Evolutionary conservation across 2,329 filamentous ascomycete species (phyloP).

Genomic region (Fusarium paranaense): DNA sequence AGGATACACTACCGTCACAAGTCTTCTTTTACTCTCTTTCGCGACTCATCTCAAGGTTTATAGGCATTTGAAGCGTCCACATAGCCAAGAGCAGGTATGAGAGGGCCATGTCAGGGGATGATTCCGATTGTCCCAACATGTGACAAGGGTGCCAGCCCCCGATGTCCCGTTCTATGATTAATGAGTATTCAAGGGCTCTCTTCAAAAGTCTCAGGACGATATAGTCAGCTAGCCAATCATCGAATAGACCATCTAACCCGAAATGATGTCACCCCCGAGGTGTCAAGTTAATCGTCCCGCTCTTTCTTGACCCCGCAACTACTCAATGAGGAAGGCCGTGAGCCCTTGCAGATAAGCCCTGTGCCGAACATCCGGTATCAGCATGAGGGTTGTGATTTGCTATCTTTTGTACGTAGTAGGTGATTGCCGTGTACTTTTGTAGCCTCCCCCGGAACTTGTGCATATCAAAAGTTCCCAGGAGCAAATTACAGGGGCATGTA

Average conservation of each 20-base stretch:
- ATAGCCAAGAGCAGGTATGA: background rate
- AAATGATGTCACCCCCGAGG: background rate
- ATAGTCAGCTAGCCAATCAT: background rate
- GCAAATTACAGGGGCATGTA: background rate
- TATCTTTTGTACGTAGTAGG: background rate
- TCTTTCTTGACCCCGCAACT: slow-evolving; percentile 18
- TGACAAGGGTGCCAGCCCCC: background rate
- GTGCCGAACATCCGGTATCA: slow-evolving; percentile 31
- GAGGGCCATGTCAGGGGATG: background rate
- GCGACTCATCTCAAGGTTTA: background rate
- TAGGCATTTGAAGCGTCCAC: background rate
- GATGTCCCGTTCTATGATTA: background rate
- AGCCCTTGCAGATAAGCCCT: slow-evolving; percentile 1
- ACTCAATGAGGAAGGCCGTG: slow-evolving; percentile 29
- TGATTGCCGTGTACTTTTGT: background rate
- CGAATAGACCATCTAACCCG: background rate
- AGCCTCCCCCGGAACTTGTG: background rate
- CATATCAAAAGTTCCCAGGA: background rate
- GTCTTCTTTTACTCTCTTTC: background rate
- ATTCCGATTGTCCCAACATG: background rate
- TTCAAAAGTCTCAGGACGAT: background rate
- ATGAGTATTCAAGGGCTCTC: background rate
- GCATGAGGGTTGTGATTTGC: background rate
- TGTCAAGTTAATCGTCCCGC: background rate
- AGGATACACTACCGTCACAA: too few relatives aligned